Evolutionary conservation across 495 filamentous ascomycete species (phyloP), one percentile per base, ranked within the genome.

Genomic region (Hypoxylon fuscum): DNA sequence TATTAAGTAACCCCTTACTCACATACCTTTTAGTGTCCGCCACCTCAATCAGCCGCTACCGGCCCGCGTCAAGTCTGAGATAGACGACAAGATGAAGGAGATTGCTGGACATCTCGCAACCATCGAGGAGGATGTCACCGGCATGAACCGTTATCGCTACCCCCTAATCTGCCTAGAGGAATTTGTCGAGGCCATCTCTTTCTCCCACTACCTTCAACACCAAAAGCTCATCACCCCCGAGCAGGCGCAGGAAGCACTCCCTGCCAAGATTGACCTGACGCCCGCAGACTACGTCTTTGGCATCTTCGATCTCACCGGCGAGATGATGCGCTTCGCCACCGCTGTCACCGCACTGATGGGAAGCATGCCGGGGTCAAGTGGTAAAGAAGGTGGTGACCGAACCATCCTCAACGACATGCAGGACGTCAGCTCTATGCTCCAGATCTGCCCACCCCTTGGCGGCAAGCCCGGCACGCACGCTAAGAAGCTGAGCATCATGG

Each of bases 321-420:
- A 98, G 74, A 82, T 98, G 77, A 98, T 98, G 95, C 83, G 92
- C 23, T 97, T 96, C 74, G 92, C 91, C 0, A 94, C 97, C 27
- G 91, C 90, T 12, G 82, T 84, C 15, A 89, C 91, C 66, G 90
- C 90, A 0, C 85, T 88, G 14, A 80, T 68, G 43, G 87, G 87
- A 27, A 63, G 60, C 37, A 70, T 72, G 67, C 69, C 69, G 3
- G 57, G 63, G 2, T 14, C 3, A n/a, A n/a, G 27, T 8, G 55
- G 42, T 3, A 21, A 57, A 8, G 71, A 59, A 0, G 32, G 12
- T 14, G 21, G 53, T 1, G 55, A 60, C 34, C 73, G 83, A 6
- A 83, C 81, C n/a, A 87, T 96, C 12, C 78, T 97, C 37, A 75
- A 80, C 21, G 93, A 96, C 78, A 76, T 96, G 72, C 81, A 92